These are phyloP conservation scores for Glebionis coronaria DNA, from an alignment of 129 eudicot genomes.

Conservation along the genomic window DNA sequence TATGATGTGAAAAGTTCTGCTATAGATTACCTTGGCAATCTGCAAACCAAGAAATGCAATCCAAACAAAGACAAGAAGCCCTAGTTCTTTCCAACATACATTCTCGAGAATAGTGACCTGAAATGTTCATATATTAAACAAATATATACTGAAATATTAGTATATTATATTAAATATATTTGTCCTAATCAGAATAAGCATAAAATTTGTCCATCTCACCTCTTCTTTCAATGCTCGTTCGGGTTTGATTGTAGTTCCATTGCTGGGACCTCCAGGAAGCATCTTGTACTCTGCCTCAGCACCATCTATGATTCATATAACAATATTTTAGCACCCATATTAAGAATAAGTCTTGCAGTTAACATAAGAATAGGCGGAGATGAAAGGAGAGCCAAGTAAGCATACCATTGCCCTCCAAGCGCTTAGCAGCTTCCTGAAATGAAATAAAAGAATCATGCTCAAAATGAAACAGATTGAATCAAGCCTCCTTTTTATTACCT, in stretches of 20 bases:
- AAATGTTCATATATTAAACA: conserved; percentile 6
- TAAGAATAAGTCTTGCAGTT: neutral
- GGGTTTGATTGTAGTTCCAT: conserved; percentile 29
- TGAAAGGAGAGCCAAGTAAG: conserved; percentile 16
- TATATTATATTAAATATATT: neutral
- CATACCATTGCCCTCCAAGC: conserved; percentile 52
- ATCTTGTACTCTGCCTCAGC: conserved; percentile 76
- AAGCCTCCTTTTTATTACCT: neutral
- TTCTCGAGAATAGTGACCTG: conserved; percentile 74
- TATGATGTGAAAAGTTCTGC: neutral
- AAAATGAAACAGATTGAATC: neutral
- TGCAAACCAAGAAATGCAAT: conserved; percentile 73
- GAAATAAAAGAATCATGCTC: neutral
- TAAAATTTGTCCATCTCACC: conserved; percentile 32
- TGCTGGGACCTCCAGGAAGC: conserved; percentile 78
- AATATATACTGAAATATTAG: neutral
- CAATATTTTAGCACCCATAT: neutral
- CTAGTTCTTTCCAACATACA: conserved; percentile 91
- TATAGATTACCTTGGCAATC: conserved; percentile 58
- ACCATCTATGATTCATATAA: conserved; percentile 20
- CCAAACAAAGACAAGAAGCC: conserved; percentile 88
- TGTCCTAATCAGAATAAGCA: too few relatives aligned
- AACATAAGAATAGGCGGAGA: neutral
- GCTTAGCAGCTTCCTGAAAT: conserved; percentile 72
- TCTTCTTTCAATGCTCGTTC: conserved; percentile 42